Evolutionary conservation across 805 yeast genomes (phyloP), one percentile per base, ranked within the genome.

Genomic region (Starmerella stigmatis): DNA sequence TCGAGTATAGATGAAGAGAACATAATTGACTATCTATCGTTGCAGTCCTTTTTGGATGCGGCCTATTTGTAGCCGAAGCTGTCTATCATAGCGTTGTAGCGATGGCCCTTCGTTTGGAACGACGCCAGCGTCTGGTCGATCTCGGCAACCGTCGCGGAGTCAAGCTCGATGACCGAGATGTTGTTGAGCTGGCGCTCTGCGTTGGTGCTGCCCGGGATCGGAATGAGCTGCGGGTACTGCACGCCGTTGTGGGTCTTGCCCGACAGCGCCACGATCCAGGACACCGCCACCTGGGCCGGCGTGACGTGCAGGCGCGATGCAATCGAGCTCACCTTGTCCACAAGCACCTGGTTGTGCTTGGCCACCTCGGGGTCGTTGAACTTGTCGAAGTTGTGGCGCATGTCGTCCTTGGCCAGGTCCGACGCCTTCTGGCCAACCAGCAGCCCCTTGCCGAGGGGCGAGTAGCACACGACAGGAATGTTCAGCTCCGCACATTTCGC

Each of bases 401-500:
- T 47, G 56, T 81, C 89, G 34, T 74, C 79, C 34, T 66, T 66
- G 12, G 78, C 74, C 29, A 81, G 57, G 44, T 75, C 78, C 0
- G 61, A 56, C 17, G 63, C 55, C 5, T 71, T 62, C 27, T 57
- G 50, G 46, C 92, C 94, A 3, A 89, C 78, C 44, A 86, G 69
- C 49, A 79, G 66, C 1, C 95, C 96, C 56, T 83, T 72, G 9
- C 86, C 80, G 45, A 86, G 68, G 25, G 96, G 96, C 25, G 94
- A 81, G 63, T 86, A 86, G 21, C 86, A 83, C 46, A 84, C 68
- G 25, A 84, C 67, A 12, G 92, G 81, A 45, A 86, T 73, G 13
- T 68, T 68, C 27, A 70, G 62, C 49, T 79, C 75, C 17, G 73
- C 70, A 51, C 80, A 75, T 5, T 73, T 70, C 3, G 70, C 74